These are phyloP conservation scores for Solanum tarapatanum DNA, from an alignment of 257 asterid genomes.

Conservation along the genomic window DNA sequence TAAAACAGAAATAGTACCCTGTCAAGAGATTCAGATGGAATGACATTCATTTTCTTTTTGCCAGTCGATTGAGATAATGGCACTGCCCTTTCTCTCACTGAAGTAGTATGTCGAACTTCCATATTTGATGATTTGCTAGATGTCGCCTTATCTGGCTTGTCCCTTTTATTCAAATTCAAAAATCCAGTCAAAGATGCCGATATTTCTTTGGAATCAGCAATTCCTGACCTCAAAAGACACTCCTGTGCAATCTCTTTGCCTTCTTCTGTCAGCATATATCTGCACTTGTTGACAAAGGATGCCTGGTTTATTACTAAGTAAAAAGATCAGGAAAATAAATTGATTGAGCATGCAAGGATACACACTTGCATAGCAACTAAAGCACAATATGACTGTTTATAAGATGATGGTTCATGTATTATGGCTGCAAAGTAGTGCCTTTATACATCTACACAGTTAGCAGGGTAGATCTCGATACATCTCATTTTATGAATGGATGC, in stretches of 20 bases:
- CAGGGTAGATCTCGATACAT: neutral
- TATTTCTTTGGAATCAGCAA: constrained; percentile 24
- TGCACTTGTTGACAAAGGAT: constrained; percentile 13
- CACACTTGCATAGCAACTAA: neutral
- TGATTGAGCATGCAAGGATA: neutral
- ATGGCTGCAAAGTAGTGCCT: neutral
- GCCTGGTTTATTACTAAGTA: neutral
- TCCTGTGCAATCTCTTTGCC: constrained; percentile 81
- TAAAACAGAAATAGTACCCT: constrained; percentile 27
- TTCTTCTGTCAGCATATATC: constrained; percentile 94
- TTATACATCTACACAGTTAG: neutral
- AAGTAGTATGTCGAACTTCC: constrained; percentile 15
- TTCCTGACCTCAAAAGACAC: constrained; percentile 72
- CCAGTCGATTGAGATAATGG: constrained; percentile 22
- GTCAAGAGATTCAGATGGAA: constrained; percentile 51
- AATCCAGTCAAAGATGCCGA: constrained; percentile 11
- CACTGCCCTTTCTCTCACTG: constrained; percentile 20
- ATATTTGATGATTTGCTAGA: constrained; percentile 17
- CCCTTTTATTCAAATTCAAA: constrained; percentile 24
- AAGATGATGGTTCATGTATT: neutral
- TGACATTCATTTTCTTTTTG: constrained; percentile 28
- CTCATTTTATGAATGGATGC: neutral
- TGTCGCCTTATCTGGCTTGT: constrained; percentile 13
- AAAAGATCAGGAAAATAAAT: neutral
- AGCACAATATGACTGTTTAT: neutral